Evolutionary conservation across 495 filamentous ascomycete species (phyloP).

Genomic region (Hypoxylon subgilvum): DNA sequence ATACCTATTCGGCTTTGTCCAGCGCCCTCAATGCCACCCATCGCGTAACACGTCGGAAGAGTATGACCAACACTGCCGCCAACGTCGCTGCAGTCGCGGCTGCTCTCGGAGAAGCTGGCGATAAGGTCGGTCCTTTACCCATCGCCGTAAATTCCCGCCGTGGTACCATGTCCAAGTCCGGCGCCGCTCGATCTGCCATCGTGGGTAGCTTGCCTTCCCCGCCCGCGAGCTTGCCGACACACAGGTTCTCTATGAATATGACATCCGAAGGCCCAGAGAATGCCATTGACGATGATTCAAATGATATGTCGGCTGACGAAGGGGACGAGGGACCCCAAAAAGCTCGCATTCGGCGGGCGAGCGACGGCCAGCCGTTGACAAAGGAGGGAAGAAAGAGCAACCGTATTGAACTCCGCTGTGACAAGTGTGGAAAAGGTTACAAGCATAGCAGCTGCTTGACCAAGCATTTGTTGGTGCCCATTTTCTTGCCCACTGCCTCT

Average conservation of each 20-base stretch:
- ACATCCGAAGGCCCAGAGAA: conserved; percentile 56
- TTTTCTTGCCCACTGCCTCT: conserved; percentile 51
- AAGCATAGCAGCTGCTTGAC: conserved; percentile 99
- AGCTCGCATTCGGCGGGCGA: conserved; percentile 77
- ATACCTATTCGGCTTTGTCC: conserved; percentile 75
- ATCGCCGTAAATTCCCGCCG: conserved; percentile 55
- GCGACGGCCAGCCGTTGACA: conserved; percentile 79
- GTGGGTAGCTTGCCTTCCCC: conserved; percentile 64
- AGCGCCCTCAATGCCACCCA: conserved; percentile 75
- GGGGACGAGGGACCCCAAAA: conserved; percentile 66
- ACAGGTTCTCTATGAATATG: conserved; percentile 48
- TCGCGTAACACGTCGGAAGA: conserved; percentile 91
- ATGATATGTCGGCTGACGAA: conserved; percentile 62
- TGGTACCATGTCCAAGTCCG: conserved; percentile 58
- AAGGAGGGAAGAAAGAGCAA: conserved; percentile 79
- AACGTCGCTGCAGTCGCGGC: conserved; percentile 78
- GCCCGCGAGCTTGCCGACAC: conserved; percentile 56
- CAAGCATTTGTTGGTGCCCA: conserved; percentile 98
- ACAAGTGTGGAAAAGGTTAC: conserved; percentile 99
- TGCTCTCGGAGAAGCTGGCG: conserved; percentile 66
- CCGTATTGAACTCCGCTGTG: conserved; percentile 87
- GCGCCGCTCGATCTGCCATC: conserved; percentile 49
- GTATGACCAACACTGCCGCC: conserved; percentile 75
- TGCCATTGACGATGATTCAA: conserved; percentile 64
- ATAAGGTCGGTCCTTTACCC: conserved; percentile 60